Evolutionary conservation across 306 rosid genomes (phyloP), one percentile per base, ranked within the genome.

Genomic region (Fragaria ananassa): DNA sequence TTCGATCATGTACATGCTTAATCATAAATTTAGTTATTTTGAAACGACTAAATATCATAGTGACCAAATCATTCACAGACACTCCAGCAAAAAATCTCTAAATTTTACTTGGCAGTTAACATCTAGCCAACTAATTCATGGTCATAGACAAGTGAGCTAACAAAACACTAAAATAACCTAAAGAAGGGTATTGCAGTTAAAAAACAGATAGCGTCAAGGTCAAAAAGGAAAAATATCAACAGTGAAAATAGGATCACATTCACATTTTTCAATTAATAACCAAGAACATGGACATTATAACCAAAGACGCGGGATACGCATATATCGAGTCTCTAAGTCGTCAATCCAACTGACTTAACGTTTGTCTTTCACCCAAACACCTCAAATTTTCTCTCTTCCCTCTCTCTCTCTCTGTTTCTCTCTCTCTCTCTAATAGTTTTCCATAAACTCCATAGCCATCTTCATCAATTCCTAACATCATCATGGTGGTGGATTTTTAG

Each of bases 341-440:
- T 81, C 75, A 51, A 50, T 54, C 35, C 80, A 87, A 89, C 90
- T 72, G 79, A 58, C 79, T 46, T 62, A 77, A 65, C 79, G 84
- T 86, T 87, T 78, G 75, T 77, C 80, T 76, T 44, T 7, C 1
- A 46, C 50, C 50, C 49, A 9, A 10, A n/a, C 31, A 0, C 62
- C 23, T 73, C 77, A 60, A 50, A n/a, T 54, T 8, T 12, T 46
- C 19, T 65, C 51, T 49, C 14, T 65, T 15, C 29, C 51, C n/a
- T 50, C 35, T 72, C 3, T 34, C 34, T 27, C 68, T 0, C 49
- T 41, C 37, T n/a, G 9, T 0, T 6, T 27, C 29, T 27, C 29
- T 10, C 21, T 9, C 17, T 47, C 39, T 17, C 50, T 58, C 72
- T 45, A 74, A 66, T 2, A 46, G 1, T 10, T 8, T 6, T 41